Conservation (phyloP, 129 eudicot genomes). For the Tanacetum coccineum region DNA sequence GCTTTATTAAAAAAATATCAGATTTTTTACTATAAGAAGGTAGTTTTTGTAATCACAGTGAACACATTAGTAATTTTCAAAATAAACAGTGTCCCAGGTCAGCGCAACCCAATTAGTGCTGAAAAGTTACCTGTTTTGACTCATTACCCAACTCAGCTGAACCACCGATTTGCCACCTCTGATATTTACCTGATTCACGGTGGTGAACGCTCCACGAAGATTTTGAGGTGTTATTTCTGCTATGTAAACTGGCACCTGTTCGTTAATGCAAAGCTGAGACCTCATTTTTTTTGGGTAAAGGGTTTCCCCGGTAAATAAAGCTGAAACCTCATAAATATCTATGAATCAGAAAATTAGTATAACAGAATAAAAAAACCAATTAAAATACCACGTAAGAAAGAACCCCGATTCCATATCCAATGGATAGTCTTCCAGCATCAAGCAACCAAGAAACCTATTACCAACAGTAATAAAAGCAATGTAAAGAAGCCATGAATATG, state of each 20-base stretch:
- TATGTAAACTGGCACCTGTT: constrained; percentile 79
- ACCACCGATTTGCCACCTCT: background rate
- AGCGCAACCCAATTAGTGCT: background rate
- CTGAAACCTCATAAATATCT: constrained; percentile 13
- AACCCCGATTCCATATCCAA: constrained; percentile 75
- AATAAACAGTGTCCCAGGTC: no score
- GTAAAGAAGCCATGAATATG: no score
- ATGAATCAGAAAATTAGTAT: no score
- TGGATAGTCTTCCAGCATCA: constrained; percentile 59
- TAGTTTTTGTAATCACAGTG: no score
- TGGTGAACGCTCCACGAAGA: constrained; percentile 82
- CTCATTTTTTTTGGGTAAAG: no score
- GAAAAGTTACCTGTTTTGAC: background rate
- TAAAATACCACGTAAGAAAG: constrained; percentile 67
- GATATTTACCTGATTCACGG: constrained; percentile 59
- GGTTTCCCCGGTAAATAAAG: no score
- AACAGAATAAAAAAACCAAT: background rate
- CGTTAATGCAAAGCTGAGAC: constrained; percentile 1
- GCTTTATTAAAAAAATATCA: no score
- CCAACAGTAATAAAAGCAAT: background rate
- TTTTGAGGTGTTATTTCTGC: constrained; percentile 92
- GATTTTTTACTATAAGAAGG: no score
- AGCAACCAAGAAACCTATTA: constrained; percentile 85
- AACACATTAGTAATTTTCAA: no score
- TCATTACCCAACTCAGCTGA: background rate